phyloP scores from a whole-genome alignment of 805 yeast species.

The Saccharomycopsis fibuligera region DNA sequence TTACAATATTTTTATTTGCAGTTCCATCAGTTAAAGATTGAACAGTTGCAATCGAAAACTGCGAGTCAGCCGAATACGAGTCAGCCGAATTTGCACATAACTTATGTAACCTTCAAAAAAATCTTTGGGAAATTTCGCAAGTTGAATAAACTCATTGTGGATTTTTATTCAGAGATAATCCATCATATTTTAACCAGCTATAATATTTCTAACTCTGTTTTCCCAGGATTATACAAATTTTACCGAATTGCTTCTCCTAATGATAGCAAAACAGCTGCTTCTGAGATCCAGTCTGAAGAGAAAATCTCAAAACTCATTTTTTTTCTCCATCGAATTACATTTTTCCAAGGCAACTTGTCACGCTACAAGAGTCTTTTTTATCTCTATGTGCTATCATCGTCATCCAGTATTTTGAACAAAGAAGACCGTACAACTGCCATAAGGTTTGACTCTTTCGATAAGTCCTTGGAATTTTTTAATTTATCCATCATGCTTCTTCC shows the following conservation, averaged over 20 bases:
- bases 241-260: neutral
- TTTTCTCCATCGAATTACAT: constrained; percentile 9
- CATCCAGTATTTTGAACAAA: neutral
- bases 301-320: constrained; percentile 1
- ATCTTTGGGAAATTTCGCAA: constrained; percentile 4
- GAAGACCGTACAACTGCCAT: neutral
- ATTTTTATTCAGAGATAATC: constrained; percentile 4
- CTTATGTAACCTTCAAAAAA: constrained; percentile 7
- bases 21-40: constrained; percentile 12
- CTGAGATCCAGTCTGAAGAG: neutral
- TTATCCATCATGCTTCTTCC: constrained; percentile 6
- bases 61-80: neutral
- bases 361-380: constrained; percentile 12
- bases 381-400: constrained; percentile 7
- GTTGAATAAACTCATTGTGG: constrained; percentile 4
- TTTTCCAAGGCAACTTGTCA: constrained; percentile 14
- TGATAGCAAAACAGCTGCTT: neutral
- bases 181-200: constrained; percentile 4
- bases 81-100: too few relatives aligned
- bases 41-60: constrained; percentile 5
- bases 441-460: constrained; percentile 8
- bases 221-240: constrained; percentile 7
- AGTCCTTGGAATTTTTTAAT: constrained; percentile 8
- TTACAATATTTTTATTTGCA: constrained; percentile 17
- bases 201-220: neutral